phyloP scores from a whole-genome alignment of 352 stramenopile genomes.

The Phytophthora cactorum region DNA sequence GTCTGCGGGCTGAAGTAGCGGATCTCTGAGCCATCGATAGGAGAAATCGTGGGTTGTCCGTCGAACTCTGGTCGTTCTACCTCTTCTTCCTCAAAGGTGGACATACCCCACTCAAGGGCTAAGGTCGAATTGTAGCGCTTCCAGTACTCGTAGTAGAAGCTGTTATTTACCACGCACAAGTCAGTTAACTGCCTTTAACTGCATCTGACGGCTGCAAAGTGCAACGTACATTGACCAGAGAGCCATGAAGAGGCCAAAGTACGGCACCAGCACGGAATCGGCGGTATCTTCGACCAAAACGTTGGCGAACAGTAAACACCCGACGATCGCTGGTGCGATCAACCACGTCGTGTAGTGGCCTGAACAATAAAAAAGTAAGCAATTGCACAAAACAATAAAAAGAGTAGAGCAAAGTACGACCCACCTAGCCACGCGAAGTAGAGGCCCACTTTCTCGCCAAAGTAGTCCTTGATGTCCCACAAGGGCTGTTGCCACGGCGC shows the following conservation, averaged over 20 bases:
- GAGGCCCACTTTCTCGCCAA: slow-evolving; percentile 93
- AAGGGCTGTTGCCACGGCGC: slow-evolving; percentile 68
- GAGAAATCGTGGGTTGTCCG: slow-evolving; percentile 73
- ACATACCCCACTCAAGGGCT: slow-evolving; percentile 80
- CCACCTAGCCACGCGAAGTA: slow-evolving; percentile 97
- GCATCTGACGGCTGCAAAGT: background rate
- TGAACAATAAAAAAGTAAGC: slow-evolving; percentile 4
- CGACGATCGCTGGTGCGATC: slow-evolving; percentile 91
- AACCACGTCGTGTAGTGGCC: slow-evolving; percentile 95
- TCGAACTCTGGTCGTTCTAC: slow-evolving; percentile 75
- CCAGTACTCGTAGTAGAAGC: slow-evolving; percentile 86
- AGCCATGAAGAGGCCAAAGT: slow-evolving; percentile 87
- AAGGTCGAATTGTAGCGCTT: slow-evolving; percentile 79
- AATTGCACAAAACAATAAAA: background rate
- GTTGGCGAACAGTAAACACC: slow-evolving; percentile 88
- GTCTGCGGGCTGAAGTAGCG: slow-evolving; percentile 78
- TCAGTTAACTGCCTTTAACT: background rate
- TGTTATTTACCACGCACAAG: slow-evolving; percentile 8
- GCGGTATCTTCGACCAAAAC: slow-evolving; percentile 64
- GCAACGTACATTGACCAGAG: slow-evolving; percentile 69
- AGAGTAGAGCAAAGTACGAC: background rate
- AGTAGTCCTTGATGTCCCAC: slow-evolving; percentile 79
- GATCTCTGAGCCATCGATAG: slow-evolving; percentile 75
- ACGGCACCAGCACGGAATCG: slow-evolving; percentile 65
- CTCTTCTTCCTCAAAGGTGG: slow-evolving; percentile 75